Base-by-base conservation (phyloP, 148 eudicot species). In the Arctostaphylos glauca region DNA sequence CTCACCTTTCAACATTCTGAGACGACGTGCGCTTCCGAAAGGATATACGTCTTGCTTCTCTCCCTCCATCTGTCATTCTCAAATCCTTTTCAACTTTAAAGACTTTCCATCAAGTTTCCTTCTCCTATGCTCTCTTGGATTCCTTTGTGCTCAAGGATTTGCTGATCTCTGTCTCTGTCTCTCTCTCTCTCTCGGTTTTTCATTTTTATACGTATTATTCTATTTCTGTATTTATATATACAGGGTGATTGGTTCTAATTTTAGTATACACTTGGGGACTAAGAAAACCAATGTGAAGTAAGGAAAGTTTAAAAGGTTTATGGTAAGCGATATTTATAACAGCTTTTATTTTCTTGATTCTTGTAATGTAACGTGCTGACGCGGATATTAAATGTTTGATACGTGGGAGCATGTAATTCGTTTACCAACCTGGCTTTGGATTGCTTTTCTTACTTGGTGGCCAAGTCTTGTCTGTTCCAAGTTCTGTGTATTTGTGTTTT, bases 191-290 rank as follows among this genome's bases (percentile, higher is more conserved):
- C 46, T 23, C 19, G n/a, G 4, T 38, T 15, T 10, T 25, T 56
- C 2, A 2, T 56, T 16, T 79, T 18, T 79, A 4, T 41, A 14
- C 6, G n/a, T 47, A 14, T 60, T 75, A 5, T 47, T 75, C 50
- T 49, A 58, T 23, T 2, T 16, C n/a, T 10, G 16, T 13, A 49
- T 49, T 66, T 66, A 19, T 66, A 66, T 19, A 6, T 3, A 16
- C 41, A 1, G 31, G 41, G 8, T 14, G 25, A 0, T 59, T 15
- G 53, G 46, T 58, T 59, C 12, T 19, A 10, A n/a, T 66, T 68
- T 66, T 80, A 5, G 82, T 5, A 25, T 21, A n/a, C 19, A 10
- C 82, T 80, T 80, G 74, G 82, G 50, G 82, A 25, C 59, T 53
- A 80, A 80, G 82, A 46, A 73, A 73, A 16, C 76, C 1, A 13